A percentile compares a stretch with the other conserved stretches of the same genome.
phyloP scores from a whole-genome alignment of 208 protist species.

The Naegleria lovaniensis region DNA sequence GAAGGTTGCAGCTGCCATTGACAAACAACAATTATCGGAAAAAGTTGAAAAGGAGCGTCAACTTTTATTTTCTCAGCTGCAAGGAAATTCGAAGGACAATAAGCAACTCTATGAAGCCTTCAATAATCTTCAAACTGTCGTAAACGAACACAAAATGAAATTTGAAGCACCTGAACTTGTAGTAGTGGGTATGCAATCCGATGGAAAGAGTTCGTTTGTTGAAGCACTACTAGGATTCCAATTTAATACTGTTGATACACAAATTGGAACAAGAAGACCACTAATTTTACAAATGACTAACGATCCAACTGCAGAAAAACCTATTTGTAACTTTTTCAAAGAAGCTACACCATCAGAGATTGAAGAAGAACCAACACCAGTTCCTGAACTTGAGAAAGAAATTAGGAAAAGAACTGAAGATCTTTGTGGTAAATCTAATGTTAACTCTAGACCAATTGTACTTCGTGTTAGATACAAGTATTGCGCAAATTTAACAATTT shows the following conservation, averaged over 20 bases:
- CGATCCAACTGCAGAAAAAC: conserved; percentile 41
- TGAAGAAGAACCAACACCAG: conserved; percentile 43
- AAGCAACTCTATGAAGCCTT: conserved; percentile 49
- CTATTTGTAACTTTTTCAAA: conserved; percentile 47
- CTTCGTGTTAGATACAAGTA: conserved; percentile 49
- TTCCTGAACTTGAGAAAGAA: conserved; percentile 44
- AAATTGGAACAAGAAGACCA: conserved; percentile 53
- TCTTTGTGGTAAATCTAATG: conserved; percentile 40
- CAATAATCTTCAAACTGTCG: conserved; percentile 54
- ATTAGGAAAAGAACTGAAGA: conserved; percentile 50
- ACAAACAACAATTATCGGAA: not conserved
- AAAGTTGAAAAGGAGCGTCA: not conserved
- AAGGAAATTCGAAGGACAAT: conserved; percentile 34
- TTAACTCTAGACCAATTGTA: conserved; percentile 46
- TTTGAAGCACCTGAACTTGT: conserved; percentile 53
- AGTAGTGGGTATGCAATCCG: conserved; percentile 58
- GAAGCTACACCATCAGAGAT: conserved; percentile 40
- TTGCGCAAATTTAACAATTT: conserved; percentile 47
- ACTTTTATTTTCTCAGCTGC: not conserved
- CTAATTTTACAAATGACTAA: conserved; percentile 57
- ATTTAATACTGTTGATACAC: conserved; percentile 53
- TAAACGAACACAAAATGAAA: conserved; percentile 45
- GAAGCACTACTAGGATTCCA: conserved; percentile 57
- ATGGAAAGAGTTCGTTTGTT: conserved; percentile 54
- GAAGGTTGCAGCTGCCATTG: not conserved